A percentile compares a stretch with the other conserved stretches of the same genome.
These are phyloP conservation scores for Tolypocladium cylindrosporum DNA, from an alignment of 2,329 filamentous ascomycete species.

Conservation along the genomic window DNA sequence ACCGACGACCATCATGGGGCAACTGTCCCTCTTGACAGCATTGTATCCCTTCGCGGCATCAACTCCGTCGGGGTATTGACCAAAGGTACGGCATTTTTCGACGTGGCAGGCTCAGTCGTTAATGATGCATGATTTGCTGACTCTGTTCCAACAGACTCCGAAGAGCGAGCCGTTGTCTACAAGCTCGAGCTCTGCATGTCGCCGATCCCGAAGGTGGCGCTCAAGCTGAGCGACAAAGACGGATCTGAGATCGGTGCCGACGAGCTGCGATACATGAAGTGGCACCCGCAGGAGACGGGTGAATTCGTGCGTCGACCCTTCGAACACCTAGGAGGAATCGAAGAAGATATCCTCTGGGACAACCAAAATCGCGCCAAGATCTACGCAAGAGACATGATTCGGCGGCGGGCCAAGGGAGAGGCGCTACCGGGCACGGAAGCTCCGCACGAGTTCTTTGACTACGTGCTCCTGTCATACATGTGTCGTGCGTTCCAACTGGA, in stretches of 20 bases:
- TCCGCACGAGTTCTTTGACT: neutral
- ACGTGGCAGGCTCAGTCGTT: neutral
- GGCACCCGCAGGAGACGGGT: neutral
- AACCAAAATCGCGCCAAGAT: neutral
- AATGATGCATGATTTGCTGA: neutral
- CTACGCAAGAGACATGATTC: neutral
- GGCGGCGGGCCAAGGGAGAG: neutral
- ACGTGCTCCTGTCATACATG: neutral
- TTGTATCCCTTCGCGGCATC: neutral
- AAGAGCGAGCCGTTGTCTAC: too few species aligned
- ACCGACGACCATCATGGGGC: neutral
- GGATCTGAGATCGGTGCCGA: neutral
- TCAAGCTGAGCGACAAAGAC: neutral
- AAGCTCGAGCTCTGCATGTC: too few species aligned
- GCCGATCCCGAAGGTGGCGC: too few species aligned
- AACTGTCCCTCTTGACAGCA: neutral
- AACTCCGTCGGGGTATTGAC: neutral
- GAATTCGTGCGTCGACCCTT: too few species aligned
- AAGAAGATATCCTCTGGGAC: neutral
- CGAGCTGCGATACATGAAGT: neutral
- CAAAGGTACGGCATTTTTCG: neutral
- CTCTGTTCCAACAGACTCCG: neutral
- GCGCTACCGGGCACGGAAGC: neutral
- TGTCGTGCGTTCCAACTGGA: neutral
- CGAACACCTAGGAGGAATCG: neutral